Percentiles rank a stretch among this genome's conserved stretches.
These are phyloP conservation scores for Teratosphaeria gauchensis DNA, from an alignment of 2,329 filamentous ascomycete genomes.

Conservation along the genomic window DNA sequence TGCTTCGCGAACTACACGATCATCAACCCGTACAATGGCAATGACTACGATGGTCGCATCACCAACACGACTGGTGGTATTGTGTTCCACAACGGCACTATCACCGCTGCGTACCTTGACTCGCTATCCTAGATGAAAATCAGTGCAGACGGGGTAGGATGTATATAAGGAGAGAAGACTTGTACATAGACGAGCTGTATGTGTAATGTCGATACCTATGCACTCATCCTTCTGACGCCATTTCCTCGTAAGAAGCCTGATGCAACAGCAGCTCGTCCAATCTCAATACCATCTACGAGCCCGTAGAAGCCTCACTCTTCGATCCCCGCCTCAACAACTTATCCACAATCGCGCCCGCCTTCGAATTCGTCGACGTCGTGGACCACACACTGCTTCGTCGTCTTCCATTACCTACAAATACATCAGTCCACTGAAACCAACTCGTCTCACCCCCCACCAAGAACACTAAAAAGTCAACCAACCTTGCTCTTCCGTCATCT, in stretches of 20 bases:
- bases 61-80: conserved; percentile 13
- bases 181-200: background rate
- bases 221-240: background rate
- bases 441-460: background rate
- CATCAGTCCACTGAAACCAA: background rate
- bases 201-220: background rate
- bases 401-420: background rate
- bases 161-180: background rate
- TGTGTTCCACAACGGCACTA: conserved; percentile 10
- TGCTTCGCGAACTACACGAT: conserved; percentile 42
- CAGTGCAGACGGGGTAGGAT: background rate
- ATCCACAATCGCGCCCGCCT: conserved; percentile 3
- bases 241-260: too few species aligned
- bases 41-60: conserved; percentile 34
- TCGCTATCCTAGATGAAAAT: background rate
- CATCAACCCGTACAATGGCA: conserved; percentile 26
- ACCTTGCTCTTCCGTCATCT: conserved; percentile 1
- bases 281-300: background rate
- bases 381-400: conserved; percentile 5
- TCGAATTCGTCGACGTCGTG: background rate
- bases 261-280: background rate
- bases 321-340: conserved; percentile 7
- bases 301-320: conserved; percentile 3
- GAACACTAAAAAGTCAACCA: background rate
- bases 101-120: conserved; percentile 11